Evolutionary conservation across 352 stramenopile genomes (phyloP).

Genomic region (Pythium insidiosum): DNA sequence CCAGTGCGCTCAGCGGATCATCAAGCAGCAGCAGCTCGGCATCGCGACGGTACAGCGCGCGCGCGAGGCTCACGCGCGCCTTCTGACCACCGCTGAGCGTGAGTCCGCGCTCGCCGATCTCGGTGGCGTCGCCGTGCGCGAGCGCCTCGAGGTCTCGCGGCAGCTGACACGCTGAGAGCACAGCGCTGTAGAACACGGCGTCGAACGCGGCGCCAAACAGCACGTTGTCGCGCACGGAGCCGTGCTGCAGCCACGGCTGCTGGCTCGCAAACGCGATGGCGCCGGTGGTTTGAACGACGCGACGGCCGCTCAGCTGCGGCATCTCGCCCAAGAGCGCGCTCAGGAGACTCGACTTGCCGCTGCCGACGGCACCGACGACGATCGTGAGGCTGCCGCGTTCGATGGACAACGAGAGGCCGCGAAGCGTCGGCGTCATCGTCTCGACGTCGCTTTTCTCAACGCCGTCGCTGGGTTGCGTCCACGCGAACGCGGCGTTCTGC

Average conservation of each 20-base stretch:
- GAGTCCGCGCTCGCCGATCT: constrained; percentile 94
- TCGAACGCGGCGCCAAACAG: constrained; percentile 33
- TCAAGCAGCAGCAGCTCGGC: constrained; percentile 92
- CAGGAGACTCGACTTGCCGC: constrained; percentile 47
- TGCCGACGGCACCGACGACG: constrained; percentile 44
- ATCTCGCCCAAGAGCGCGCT: constrained; percentile 39
- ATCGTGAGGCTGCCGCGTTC: constrained; percentile 35
- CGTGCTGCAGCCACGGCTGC: constrained; percentile 44
- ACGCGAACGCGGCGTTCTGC: constrained; percentile 24
- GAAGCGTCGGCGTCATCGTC: not conserved
- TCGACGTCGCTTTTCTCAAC: not conserved
- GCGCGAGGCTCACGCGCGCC: constrained; percentile 68
- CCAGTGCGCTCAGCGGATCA: constrained; percentile 91
- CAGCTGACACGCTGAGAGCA: constrained; percentile 73
- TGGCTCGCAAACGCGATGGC: constrained; percentile 27
- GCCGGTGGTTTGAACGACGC: too few relatives aligned
- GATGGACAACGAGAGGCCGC: not conserved
- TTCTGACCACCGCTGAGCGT: constrained; percentile 93
- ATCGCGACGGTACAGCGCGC: constrained; percentile 82
- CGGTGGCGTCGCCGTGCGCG: constrained; percentile 82
- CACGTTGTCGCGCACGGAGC: constrained; percentile 45
- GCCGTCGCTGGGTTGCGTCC: constrained; percentile 2
- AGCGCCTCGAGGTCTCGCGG: constrained; percentile 78
- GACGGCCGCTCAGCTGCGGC: constrained; percentile 10
- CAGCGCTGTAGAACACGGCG: constrained; percentile 23